Evolutionary conservation across 352 stramenopile genomes (phyloP).

Genomic region (Thalassiosira exigua): DNA sequence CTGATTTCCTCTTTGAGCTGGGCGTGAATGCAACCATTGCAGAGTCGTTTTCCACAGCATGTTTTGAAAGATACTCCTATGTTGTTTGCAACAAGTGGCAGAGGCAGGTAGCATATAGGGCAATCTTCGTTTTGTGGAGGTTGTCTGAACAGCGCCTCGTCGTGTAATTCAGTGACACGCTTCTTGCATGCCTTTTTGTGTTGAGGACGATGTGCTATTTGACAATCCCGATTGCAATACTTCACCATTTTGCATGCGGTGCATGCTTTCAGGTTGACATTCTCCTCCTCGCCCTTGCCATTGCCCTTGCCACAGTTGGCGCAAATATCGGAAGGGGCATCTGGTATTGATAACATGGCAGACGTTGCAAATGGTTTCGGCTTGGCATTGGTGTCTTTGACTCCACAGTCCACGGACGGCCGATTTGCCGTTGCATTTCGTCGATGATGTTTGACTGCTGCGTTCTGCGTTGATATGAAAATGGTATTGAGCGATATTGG

Average conservation of each 20-base stretch:
- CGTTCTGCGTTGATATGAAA: too few species aligned
- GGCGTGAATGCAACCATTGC: too few species aligned
- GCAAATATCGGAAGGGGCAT: constrained; percentile 1
- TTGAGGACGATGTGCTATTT: background rate
- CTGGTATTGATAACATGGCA: too few species aligned
- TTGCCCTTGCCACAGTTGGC: too few species aligned
- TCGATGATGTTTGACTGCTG: too few species aligned
- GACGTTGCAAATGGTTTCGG: too few species aligned
- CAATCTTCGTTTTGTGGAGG: background rate
- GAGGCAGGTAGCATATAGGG: background rate
- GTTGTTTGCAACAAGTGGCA: background rate
- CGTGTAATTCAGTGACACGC: background rate
- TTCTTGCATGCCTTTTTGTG: constrained; percentile 10
- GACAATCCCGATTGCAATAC: constrained; percentile 9
- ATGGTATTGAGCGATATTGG: too few species aligned
- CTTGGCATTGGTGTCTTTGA: too few species aligned
- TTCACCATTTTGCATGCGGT: constrained; percentile 6
- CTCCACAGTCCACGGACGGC: too few species aligned
- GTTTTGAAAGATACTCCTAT: background rate
- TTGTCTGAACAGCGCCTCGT: background rate
- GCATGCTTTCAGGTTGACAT: constrained; percentile 2
- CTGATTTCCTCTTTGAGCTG: too few species aligned
- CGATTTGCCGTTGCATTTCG: too few species aligned
- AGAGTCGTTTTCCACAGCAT: background rate
- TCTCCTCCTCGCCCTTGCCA: background rate